Evolutionary conservation across 257 asterid genomes (phyloP), one percentile per base, ranked within the genome.

Genomic region (Anisodus tanguticus): DNA sequence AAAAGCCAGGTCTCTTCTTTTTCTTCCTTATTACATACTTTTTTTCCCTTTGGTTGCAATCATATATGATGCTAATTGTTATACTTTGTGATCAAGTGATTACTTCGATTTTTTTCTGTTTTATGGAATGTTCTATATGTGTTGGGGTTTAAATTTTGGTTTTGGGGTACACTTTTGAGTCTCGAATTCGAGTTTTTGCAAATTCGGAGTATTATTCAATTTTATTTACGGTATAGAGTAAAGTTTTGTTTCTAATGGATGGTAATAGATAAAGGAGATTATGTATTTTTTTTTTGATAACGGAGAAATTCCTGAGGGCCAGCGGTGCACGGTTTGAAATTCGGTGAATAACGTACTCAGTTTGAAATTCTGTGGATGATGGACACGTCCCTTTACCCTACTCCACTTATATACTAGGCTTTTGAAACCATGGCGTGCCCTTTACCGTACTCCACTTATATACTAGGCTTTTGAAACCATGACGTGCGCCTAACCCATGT

Each of bases 1-100:
- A 90, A 90, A n/a, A 85, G 90, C 85, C 92, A 90, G 92, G 92
- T 89, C 43, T 70, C 8, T 10, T 2, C 15, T 53, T 13, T 13
- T 59, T 11, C n/a, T 51, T 45, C n/a, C n/a, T 39, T 60, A 5
- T 26, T 5, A 10, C 47, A 16, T 64, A 12, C 6, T 17, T 17
- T 26, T 37, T 7, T 55, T 0, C 12, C 43, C 17, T 71, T 10
- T 62, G 26, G n/a, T 3, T 49, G 62, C 62, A 19, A 74, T 8
- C 39, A 2, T 16, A 49, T 5, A 6, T 69, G 0, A 39, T 69
- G 26, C 12, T 69, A 39, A 39, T 63, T 6, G 47, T 51, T 37
- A 0, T 43, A n/a, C 39, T 79, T 12, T n/a, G 7, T 8, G 79
- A 51, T 80, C 68, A 49, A 31, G 43, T 57, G 35, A 26, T 8